Percentiles rank a stretch among this genome's conserved stretches.
Conservation (phyloP, 768 basidiomycete species). For the Baorangia bicolor region DNA sequence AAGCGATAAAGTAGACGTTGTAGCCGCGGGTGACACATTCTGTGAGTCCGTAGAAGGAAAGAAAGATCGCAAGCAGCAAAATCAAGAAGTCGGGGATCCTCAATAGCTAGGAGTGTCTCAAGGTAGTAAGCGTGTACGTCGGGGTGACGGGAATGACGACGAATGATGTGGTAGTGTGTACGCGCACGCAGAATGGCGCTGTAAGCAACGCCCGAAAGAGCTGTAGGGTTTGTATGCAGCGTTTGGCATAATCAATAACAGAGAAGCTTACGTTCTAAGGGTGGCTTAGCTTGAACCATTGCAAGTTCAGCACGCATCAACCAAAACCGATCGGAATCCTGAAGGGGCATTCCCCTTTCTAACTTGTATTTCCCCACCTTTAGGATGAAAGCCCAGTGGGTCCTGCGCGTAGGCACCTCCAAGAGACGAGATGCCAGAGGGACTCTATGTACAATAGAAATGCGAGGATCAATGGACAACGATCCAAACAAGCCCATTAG, state of each 20-base stretch:
- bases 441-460: conserved; percentile 26
- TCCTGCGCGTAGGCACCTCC: conserved; percentile 12
- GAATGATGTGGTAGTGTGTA: conserved; percentile 41
- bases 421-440: conserved; percentile 33
- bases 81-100: conserved; percentile 27
- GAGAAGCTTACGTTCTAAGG: conserved; percentile 14
- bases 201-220: conserved; percentile 6
- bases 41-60: conserved; percentile 33
- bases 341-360: conserved; percentile 31
- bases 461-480: conserved; percentile 38
- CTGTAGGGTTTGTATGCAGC: conserved; percentile 14
- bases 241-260: not conserved
- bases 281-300: conserved; percentile 14
- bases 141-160: conserved; percentile 36
- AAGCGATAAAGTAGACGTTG: conserved; percentile 43
- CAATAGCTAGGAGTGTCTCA: conserved; percentile 36
- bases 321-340: conserved; percentile 60
- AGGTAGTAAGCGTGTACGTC: conserved; percentile 51
- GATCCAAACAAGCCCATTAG: conserved; percentile 52
- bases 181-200: conserved; percentile 35
- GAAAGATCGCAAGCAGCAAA: conserved; percentile 37
- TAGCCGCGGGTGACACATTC: conserved; percentile 36
- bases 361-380: conserved; percentile 47
- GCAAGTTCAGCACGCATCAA: conserved; percentile 50
- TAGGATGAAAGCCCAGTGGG: conserved; percentile 52